Evolutionary conservation across 78 protist species (phyloP).

Genomic region (Tieghemostelium lacteum): DNA sequence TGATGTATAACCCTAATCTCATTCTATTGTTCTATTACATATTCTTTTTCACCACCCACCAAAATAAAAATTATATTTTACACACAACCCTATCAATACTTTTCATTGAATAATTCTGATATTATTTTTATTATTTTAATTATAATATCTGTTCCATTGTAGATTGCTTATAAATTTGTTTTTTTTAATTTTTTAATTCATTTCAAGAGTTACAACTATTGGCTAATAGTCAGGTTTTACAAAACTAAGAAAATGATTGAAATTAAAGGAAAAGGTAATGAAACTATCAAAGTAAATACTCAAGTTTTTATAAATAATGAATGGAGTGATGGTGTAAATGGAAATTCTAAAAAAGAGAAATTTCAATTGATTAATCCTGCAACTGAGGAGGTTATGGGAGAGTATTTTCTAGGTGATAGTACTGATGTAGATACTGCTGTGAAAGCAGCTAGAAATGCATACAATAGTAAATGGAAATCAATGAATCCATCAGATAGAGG

Average conservation of each 20-base stretch:
- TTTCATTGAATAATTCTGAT: too few species aligned
- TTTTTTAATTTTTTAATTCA: too few species aligned
- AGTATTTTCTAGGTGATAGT: background rate
- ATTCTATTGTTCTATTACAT: too few species aligned
- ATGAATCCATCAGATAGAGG: slow-evolving; percentile 34
- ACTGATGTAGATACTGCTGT: slow-evolving; percentile 86
- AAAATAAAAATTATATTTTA: too few species aligned
- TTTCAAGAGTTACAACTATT: too few species aligned
- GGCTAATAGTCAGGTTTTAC: too few species aligned
- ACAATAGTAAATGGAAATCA: slow-evolving; percentile 29
- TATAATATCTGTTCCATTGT: too few species aligned
- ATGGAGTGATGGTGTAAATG: slow-evolving; percentile 13
- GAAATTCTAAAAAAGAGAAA: slow-evolving; percentile 33
- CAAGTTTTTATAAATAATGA: slow-evolving; percentile 28
- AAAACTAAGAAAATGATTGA: background rate
- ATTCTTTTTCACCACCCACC: too few species aligned
- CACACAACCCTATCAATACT: too few species aligned
- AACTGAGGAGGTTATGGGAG: slow-evolving; percentile 19
- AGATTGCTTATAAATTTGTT: too few species aligned
- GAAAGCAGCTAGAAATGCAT: slow-evolving; percentile 71
- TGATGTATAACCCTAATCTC: too few species aligned
- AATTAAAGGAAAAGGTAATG: background rate
- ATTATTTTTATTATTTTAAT: too few species aligned
- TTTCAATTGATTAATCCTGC: slow-evolving; percentile 15
- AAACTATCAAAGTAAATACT: background rate